Evolutionary conservation across 208 protist species (phyloP).

Genomic region (Leishmania tarentolae): DNA sequence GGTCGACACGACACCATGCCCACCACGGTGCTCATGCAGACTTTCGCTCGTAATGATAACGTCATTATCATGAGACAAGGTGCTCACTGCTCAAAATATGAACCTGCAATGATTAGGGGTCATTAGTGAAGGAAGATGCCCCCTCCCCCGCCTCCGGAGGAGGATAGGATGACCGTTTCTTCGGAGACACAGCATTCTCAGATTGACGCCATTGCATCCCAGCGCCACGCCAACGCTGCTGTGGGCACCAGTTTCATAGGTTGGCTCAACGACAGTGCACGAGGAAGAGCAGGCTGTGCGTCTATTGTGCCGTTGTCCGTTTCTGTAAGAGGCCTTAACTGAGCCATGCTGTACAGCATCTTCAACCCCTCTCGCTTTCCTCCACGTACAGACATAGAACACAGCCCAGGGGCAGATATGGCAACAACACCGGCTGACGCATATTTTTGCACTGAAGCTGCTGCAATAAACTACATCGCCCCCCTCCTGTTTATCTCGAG

Average conservation of each 20-base stretch:
- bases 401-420: too few relatives aligned
- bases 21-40: neutral
- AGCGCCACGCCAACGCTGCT: neutral
- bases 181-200: neutral
- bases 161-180: neutral
- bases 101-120: neutral
- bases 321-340: neutral
- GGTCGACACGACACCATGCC: conserved; percentile 25
- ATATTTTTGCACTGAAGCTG: neutral
- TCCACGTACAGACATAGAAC: neutral
- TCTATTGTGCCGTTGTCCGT: neutral
- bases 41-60: conserved; percentile 15
- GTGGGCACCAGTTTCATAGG: neutral
- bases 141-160: neutral
- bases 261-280: neutral
- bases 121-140: neutral
- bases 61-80: conserved; percentile 32
- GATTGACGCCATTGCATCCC: neutral
- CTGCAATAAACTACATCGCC: neutral
- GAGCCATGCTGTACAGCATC: neutral
- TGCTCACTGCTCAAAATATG: neutral
- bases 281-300: neutral
- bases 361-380: neutral
- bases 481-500: neutral
- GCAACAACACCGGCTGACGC: too few relatives aligned